These are phyloP conservation scores for Rutstroemia sp. DNA, from an alignment of 2,329 filamentous ascomycete species.

Conservation along the genomic window DNA sequence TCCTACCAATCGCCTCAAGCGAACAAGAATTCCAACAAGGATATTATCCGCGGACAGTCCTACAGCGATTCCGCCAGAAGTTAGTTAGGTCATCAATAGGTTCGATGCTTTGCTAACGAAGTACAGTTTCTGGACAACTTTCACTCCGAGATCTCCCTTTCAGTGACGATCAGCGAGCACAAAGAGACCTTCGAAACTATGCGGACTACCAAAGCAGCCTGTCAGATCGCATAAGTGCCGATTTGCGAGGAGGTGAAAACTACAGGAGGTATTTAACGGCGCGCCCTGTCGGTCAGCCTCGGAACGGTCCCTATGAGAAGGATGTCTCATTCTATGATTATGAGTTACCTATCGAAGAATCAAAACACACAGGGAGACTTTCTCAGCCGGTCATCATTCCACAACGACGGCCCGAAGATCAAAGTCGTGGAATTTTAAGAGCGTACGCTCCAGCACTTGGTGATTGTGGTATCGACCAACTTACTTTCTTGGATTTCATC, in stretches of 20 bases:
- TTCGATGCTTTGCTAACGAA: too few species aligned
- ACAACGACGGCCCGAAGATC: slow-evolving; percentile 40
- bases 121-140: too few species aligned
- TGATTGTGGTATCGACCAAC: slow-evolving; percentile 38
- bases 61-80: not conserved
- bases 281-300: not conserved
- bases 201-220: not conserved
- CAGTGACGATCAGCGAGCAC: not conserved
- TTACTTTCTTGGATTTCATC: slow-evolving; percentile 41
- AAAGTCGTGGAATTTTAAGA: slow-evolving; percentile 40
- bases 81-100: not conserved
- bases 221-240: not conserved
- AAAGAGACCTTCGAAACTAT: slow-evolving; percentile 1
- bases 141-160: too few species aligned
- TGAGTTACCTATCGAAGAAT: not conserved
- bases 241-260: not conserved
- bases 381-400: slow-evolving; percentile 42
- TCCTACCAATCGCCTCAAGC: not conserved
- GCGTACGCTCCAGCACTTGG: slow-evolving; percentile 40
- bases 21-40: not conserved
- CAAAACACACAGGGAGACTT: not conserved
- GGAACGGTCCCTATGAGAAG: not conserved
- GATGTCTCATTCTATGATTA: slow-evolving; percentile 1
- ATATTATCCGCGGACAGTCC: not conserved
- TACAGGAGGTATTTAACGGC: not conserved